Evolutionary conservation across 73 alveolate species (phyloP).

Genomic region (Blepharisma stoltei): DNA sequence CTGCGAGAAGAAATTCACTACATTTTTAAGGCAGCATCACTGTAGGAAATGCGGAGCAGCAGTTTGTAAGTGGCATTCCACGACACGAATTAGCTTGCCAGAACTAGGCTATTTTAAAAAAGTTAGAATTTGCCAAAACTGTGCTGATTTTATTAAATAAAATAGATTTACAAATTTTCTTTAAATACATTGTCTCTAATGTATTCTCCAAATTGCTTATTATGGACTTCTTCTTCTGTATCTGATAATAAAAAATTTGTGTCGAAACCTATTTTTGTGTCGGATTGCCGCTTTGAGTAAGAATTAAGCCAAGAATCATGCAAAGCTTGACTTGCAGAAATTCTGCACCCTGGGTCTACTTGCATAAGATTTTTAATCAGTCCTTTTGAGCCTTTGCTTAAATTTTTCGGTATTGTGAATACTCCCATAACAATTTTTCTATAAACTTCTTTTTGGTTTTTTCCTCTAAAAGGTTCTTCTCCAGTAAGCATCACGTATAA

Average conservation of each 20-base stretch:
- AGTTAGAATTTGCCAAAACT: background rate
- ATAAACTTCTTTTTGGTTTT: conserved; percentile 43
- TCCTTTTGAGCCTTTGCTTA: conserved; percentile 33
- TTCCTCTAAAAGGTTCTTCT: conserved; percentile 52
- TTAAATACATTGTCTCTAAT: no score
- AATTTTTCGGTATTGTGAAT: conserved; percentile 44
- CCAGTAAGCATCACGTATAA: conserved; percentile 49
- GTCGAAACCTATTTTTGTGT: no score
- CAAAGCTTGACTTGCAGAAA: conserved; percentile 36
- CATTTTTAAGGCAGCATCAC: conserved; percentile 13
- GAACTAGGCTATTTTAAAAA: conserved; percentile 16
- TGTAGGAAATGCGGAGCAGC: conserved; percentile 13
- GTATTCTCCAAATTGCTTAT: no score
- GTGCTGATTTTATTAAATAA: background rate
- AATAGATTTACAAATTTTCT: no score
- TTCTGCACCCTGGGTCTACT: conserved; percentile 42
- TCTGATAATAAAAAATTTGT: no score
- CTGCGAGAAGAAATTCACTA: background rate
- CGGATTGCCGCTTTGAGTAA: no score
- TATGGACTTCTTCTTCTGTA: no score
- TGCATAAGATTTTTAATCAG: conserved; percentile 33
- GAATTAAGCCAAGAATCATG: conserved; percentile 33
- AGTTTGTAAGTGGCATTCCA: conserved; percentile 20
- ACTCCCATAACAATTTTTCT: conserved; percentile 57
- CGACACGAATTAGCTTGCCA: background rate